phyloP scores from a whole-genome alignment of 345 rosid genomes.

The Gossypium turneri region DNA sequence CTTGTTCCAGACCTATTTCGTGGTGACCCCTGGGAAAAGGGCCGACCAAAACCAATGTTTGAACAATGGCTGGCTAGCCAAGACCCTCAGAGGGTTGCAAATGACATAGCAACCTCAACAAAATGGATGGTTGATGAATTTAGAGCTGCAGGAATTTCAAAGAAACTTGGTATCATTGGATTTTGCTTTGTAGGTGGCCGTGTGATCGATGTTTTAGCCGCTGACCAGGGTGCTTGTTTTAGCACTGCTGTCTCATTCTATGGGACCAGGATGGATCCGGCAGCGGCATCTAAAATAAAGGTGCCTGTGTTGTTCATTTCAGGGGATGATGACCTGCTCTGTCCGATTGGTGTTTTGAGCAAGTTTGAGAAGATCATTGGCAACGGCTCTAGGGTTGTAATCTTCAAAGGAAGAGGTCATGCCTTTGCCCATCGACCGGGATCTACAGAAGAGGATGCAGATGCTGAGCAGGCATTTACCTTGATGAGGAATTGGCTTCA shows the following conservation, averaged over 20 bases:
- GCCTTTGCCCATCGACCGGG: slow-evolving; percentile 71
- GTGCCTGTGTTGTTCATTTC: slow-evolving; percentile 72
- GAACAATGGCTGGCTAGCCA: slow-evolving; percentile 60
- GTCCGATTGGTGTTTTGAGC: slow-evolving; percentile 40
- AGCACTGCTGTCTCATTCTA: slow-evolving; percentile 73
- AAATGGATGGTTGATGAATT: slow-evolving; percentile 83
- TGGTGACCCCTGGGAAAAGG: slow-evolving; percentile 73
- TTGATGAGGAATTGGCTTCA: slow-evolving; percentile 69
- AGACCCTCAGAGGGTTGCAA: slow-evolving; percentile 42
- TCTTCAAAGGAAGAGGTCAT: slow-evolving; percentile 72
- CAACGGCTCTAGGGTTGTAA: slow-evolving; percentile 42
- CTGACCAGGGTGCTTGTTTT: slow-evolving; percentile 46
- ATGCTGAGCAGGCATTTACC: slow-evolving; percentile 69
- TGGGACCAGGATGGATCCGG: slow-evolving; percentile 68
- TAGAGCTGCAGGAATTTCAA: slow-evolving; percentile 68
- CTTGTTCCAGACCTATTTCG: slow-evolving; percentile 86
- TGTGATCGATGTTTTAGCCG: slow-evolving; percentile 55
- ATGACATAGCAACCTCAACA: slow-evolving; percentile 45
- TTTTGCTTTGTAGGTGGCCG: slow-evolving; percentile 87
- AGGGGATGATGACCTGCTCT: slow-evolving; percentile 72
- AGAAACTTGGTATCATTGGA: slow-evolving; percentile 76
- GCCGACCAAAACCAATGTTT: slow-evolving; percentile 34
- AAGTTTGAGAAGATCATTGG: slow-evolving; percentile 47
- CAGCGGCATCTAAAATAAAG: slow-evolving; percentile 37
- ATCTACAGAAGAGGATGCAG: slow-evolving; percentile 71